phyloP scores from a whole-genome alignment of 805 yeast species.

The Metschnikowia proteae region DNA sequence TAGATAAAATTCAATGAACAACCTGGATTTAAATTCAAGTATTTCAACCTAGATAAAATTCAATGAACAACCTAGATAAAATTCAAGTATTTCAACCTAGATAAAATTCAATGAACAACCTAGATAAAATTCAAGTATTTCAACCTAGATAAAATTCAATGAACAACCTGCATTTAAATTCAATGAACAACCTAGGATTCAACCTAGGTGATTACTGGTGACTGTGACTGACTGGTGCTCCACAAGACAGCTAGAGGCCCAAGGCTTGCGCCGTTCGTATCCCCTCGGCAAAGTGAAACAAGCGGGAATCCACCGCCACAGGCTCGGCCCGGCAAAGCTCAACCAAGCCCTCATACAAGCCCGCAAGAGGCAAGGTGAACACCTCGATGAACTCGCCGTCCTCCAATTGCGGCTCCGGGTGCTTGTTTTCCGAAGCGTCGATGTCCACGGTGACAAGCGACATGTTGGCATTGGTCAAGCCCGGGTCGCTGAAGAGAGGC shows the following conservation, averaged over 20 bases:
- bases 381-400: conserved; percentile 91
- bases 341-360: conserved; percentile 52
- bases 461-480: conserved; percentile 82
- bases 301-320: conserved; percentile 78
- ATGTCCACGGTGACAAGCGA: conserved; percentile 74
- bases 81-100: too few relatives aligned
- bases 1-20: too few relatives aligned
- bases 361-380: conserved; percentile 63
- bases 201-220: too few relatives aligned
- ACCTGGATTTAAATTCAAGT: too few relatives aligned
- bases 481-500: conserved; percentile 73
- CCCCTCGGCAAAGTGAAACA: conserved; percentile 84
- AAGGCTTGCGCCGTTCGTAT: conserved; percentile 47
- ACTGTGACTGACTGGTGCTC: too few relatives aligned
- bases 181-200: background rate
- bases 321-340: conserved; percentile 56
- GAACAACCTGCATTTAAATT: too few relatives aligned
- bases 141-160: too few relatives aligned
- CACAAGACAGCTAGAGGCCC: background rate
- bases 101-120: too few relatives aligned
- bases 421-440: conserved; percentile 63
- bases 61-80: too few relatives aligned
- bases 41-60: too few relatives aligned
- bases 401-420: conserved; percentile 75
- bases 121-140: too few relatives aligned